Conservation (phyloP, 495 filamentous ascomycete genomes). For the Beverwykella pulmonaria region DNA sequence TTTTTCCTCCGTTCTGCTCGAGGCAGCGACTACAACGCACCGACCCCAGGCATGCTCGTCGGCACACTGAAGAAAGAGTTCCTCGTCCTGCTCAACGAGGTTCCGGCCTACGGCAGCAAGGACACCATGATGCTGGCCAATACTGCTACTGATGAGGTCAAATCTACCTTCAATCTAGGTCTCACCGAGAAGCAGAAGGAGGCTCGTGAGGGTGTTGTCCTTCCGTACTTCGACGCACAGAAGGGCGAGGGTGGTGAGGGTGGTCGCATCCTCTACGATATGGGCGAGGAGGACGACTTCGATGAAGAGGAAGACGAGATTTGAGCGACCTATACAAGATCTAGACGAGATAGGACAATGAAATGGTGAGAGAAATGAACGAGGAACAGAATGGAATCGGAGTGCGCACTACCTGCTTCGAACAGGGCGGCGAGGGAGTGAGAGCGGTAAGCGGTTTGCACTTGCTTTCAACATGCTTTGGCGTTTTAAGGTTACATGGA, state of each 20-base stretch:
- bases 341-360: not conserved
- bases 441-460: not conserved
- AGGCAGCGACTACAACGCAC: constrained; percentile 4
- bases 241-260: constrained; percentile 76
- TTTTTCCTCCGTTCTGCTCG: constrained; percentile 63
- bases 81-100: constrained; percentile 67
- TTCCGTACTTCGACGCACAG: constrained; percentile 97
- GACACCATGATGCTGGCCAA: constrained; percentile 52
- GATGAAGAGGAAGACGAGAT: constrained; percentile 99
- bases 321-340: constrained; percentile 48
- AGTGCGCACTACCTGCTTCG: constrained; percentile 1
- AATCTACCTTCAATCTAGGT: constrained; percentile 78
- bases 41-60: not conserved
- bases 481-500: not conserved
- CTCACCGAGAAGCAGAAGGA: constrained; percentile 86
- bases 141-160: constrained; percentile 48
- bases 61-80: constrained; percentile 46
- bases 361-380: constrained; percentile 42
- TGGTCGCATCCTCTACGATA: constrained; percentile 92
- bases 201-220: constrained; percentile 82
- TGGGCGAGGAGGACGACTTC: constrained; percentile 96
- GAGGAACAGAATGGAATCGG: constrained; percentile 98
- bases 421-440: not conserved
- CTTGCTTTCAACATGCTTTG: not conserved
- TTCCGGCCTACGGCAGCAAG: constrained; percentile 44